Evolutionary conservation across 192 early-diverging fungal genomes (phyloP).

Genomic region (Umbelopsis sp.): DNA sequence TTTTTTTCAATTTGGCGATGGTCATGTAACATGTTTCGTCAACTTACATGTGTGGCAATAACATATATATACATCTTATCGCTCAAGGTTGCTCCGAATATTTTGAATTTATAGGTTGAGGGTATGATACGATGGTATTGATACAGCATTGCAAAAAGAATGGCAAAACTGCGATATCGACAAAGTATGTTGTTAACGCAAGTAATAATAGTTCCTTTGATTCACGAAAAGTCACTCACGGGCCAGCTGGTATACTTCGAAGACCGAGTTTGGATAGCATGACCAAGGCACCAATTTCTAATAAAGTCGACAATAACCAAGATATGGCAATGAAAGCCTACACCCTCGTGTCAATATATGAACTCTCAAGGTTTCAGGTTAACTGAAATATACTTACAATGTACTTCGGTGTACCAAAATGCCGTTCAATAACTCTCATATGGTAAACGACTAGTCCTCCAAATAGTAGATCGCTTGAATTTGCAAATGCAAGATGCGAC

Average conservation of each 20-base stretch:
- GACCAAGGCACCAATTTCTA: constrained; percentile 56
- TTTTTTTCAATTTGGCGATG: background rate
- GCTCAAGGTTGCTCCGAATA: constrained; percentile 53
- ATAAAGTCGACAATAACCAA: constrained; percentile 47
- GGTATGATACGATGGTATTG: constrained; percentile 61
- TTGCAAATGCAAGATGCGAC: constrained; percentile 57
- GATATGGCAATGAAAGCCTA: constrained; percentile 60
- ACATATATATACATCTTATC: constrained; percentile 56
- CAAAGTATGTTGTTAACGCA: background rate
- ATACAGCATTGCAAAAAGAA: constrained; percentile 60
- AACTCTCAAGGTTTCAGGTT: too few relatives aligned
- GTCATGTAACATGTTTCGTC: background rate
- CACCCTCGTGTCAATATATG: background rate
- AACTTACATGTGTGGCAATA: constrained; percentile 49
- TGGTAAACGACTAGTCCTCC: constrained; percentile 63
- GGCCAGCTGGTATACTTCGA: constrained; percentile 54
- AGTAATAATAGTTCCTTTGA: too few relatives aligned
- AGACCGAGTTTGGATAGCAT: constrained; percentile 48
- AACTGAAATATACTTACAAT: constrained; percentile 42
- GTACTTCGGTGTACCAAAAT: constrained; percentile 66
- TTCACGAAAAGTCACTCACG: constrained; percentile 38
- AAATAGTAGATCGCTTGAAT: constrained; percentile 61
- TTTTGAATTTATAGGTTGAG: constrained; percentile 50
- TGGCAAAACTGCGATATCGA: constrained; percentile 41
- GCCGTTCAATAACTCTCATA: constrained; percentile 61